A percentile compares a stretch with the other conserved stretches of the same genome.
These are phyloP conservation scores for Pezicula radicicola DNA, from an alignment of 2,329 filamentous ascomycete species.

Conservation along the genomic window DNA sequence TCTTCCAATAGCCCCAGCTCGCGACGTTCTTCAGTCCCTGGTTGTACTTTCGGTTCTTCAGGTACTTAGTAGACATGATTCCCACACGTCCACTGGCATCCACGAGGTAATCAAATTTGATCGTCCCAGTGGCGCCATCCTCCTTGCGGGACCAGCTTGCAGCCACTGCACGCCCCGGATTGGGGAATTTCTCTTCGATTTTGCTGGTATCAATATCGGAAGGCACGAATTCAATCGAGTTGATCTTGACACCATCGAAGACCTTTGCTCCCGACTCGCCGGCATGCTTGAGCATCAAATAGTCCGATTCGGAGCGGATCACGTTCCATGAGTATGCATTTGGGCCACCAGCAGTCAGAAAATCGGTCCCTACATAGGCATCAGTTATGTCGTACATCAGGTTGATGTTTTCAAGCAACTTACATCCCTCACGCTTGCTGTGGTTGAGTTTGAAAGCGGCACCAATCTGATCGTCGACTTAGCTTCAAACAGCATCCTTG, in stretches of 20 bases:
- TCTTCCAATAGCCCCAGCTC: slow-evolving; percentile 46
- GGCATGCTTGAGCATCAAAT: slow-evolving; percentile 42
- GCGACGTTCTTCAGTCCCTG: slow-evolving; percentile 46
- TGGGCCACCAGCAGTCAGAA: slow-evolving; percentile 36
- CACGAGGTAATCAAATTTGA: slow-evolving; percentile 44
- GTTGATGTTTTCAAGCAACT: slow-evolving; percentile 10
- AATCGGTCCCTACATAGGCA: slow-evolving; percentile 35
- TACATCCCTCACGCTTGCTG: slow-evolving; percentile 29
- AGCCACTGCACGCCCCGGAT: slow-evolving; percentile 31
- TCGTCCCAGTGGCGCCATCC: slow-evolving; percentile 32
- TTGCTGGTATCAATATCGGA: not conserved
- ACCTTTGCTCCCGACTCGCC: slow-evolving; percentile 33
- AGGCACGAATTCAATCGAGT: slow-evolving; percentile 29
- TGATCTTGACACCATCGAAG: slow-evolving; percentile 38
- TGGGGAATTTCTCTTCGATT: slow-evolving; percentile 1
- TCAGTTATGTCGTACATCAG: not conserved
- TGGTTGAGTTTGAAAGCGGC: slow-evolving; percentile 37
- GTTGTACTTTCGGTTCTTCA: slow-evolving; percentile 45
- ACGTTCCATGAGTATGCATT: slow-evolving; percentile 10
- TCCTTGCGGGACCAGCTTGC: slow-evolving; percentile 33
- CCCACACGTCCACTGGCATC: slow-evolving; percentile 45
- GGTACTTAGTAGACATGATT: slow-evolving; percentile 43
- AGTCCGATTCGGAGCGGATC: slow-evolving; percentile 40
- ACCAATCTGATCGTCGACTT: slow-evolving; percentile 27
- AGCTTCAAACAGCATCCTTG: not conserved